Conservation (phyloP, 2,329 filamentous ascomycete genomes). For the Proliferodiscus dingleyae region DNA sequence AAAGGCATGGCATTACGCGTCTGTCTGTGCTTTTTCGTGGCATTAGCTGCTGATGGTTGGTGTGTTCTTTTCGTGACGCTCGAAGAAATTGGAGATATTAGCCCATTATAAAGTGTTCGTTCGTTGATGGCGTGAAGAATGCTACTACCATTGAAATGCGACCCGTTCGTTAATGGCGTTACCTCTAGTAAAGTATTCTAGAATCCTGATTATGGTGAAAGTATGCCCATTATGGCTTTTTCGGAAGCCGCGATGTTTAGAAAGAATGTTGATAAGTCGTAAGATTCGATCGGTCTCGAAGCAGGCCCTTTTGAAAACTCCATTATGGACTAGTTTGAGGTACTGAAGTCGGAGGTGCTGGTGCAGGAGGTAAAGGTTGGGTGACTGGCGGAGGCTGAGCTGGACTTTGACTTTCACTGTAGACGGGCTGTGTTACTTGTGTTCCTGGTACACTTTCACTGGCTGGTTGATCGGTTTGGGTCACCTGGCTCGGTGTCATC, state of each 20-base stretch:
- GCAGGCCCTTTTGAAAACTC: no score
- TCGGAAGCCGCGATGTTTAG: background rate
- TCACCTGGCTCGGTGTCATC: background rate
- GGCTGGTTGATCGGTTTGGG: background rate
- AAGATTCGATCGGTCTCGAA: background rate
- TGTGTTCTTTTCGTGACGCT: conserved; percentile 7
- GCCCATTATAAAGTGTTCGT: conserved; percentile 13
- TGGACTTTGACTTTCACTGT: background rate
- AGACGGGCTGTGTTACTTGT: background rate
- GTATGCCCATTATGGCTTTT: conserved; percentile 10
- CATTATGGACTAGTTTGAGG: background rate
- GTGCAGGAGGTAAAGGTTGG: background rate
- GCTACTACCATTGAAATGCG: conserved; percentile 12
- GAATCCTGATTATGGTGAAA: conserved; percentile 9
- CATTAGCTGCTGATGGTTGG: conserved; percentile 1
- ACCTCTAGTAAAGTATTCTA: conserved; percentile 18
- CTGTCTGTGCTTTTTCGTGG: background rate
- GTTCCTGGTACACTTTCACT: background rate
- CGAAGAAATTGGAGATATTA: conserved; percentile 7
- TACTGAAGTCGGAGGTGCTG: background rate
- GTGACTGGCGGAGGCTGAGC: background rate
- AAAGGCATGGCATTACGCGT: background rate
- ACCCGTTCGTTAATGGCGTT: conserved; percentile 18
- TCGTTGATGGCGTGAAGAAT: conserved; percentile 17
- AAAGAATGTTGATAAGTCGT: background rate